phyloP scores from a whole-genome alignment of 805 yeast genomes.

The Pichia exigua region DNA sequence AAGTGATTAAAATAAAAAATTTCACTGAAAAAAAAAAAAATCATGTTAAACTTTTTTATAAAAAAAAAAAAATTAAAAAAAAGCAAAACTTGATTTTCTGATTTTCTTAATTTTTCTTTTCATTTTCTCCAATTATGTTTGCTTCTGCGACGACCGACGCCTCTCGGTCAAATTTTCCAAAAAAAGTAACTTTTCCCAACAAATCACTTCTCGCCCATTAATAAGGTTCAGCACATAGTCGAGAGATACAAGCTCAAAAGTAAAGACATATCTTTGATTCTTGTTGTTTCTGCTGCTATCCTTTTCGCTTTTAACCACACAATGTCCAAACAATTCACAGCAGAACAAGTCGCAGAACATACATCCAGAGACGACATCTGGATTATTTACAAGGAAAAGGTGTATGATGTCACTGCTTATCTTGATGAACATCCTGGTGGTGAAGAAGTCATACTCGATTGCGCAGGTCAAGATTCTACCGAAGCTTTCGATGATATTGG shows the following conservation, averaged over 20 bases:
- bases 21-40: not conserved
- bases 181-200: not conserved
- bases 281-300: not conserved
- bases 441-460: conserved; percentile 64
- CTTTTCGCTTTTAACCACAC: conserved; percentile 6
- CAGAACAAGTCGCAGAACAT: conserved; percentile 66
- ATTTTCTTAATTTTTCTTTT: too few relatives aligned
- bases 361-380: conserved; percentile 71
- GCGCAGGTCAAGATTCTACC: conserved; percentile 74
- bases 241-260: not conserved
- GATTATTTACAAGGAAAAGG: conserved; percentile 77
- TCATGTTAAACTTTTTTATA: too few relatives aligned
- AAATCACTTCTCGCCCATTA: not conserved
- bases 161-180: not conserved
- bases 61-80: too few relatives aligned
- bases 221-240: not conserved
- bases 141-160: not conserved
- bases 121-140: too few relatives aligned
- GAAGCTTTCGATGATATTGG: conserved; percentile 83
- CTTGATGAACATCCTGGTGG: conserved; percentile 71
- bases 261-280: not conserved
- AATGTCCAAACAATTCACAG: conserved; percentile 48
- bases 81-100: not conserved
- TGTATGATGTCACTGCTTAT: conserved; percentile 68
- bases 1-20: not conserved